A percentile compares a stretch with the other conserved stretches of the same genome.
These are phyloP conservation scores for Serendipita indica DNA, from an alignment of 768 basidiomycete species.

Conservation along the genomic window DNA sequence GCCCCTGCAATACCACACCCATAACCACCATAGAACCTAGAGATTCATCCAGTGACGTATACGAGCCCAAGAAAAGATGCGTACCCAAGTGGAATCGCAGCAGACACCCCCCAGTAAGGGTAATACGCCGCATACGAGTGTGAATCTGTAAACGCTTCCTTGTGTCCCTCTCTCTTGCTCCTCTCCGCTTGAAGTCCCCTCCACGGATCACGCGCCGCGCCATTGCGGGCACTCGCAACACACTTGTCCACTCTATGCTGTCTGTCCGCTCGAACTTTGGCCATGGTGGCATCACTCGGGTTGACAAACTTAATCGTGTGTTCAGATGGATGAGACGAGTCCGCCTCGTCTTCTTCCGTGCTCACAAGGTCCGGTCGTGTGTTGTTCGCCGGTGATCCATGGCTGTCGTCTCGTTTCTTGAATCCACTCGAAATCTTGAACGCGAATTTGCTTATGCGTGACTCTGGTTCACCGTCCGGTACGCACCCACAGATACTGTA, in stretches of 20 bases:
- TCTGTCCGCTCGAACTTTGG: not conserved
- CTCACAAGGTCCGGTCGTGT: conserved; percentile 8
- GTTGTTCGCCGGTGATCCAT: not conserved
- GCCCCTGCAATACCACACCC: no score
- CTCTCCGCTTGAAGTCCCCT: not conserved
- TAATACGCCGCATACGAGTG: not conserved
- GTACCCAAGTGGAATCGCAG: not conserved
- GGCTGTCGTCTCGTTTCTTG: not conserved
- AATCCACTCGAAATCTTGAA: not conserved
- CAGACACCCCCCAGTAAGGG: not conserved
- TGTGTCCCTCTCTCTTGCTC: not conserved
- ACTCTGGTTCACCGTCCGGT: conserved; percentile 18
- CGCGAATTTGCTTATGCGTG: not conserved
- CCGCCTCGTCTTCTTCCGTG: conserved; percentile 8
- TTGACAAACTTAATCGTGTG: not conserved
- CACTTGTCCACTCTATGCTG: not conserved
- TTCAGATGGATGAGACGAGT: conserved; percentile 12
- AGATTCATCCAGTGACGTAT: no score
- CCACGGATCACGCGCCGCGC: not conserved
- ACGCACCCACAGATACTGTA: conserved; percentile 11
- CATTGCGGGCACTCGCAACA: not conserved
- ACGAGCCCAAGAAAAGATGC: no score
- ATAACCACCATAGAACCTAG: no score
- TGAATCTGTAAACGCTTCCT: not conserved
- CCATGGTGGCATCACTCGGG: not conserved